Base-by-base conservation (phyloP, 2,329 filamentous ascomycete species). In the Penicillium freii region DNA sequence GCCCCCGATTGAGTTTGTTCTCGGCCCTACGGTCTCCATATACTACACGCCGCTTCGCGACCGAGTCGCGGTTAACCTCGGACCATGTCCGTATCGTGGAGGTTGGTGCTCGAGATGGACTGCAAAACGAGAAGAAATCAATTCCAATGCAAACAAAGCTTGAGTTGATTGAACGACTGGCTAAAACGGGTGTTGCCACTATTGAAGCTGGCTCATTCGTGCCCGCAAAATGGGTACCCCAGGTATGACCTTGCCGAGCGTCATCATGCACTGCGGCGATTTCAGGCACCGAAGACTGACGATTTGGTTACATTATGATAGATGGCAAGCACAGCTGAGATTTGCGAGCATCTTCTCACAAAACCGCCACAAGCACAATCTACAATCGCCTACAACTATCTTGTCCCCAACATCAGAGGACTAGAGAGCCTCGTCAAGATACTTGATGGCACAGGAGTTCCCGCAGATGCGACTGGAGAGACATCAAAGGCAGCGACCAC, bases 271-370 rank as follows among this genome's bases (percentile, higher is more conserved):
- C 27, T 23, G 25, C 23, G 21, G 31, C 38, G 21, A 19, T 44
- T n/a, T 19, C 17, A 34, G 21, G 7, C 39, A 3, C 19, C 1
- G 29, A 27, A 57, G 31, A 34, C 25, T 54, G 39, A 50, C 27
- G 6, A 9, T n/a, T 21, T 23, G 13, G 13, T 11, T 25, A 25
- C 21, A 11, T 34, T 7, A 25, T 23, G 3, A 25, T 58, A 87
- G 84, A 88, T 88, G 85, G 85, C 83, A 15, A 86, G 84, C 58
- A 87, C 85, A 9, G 79, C 83, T 44, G 79, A 85, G 56, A 85
- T 87, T 23, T 80, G 87, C 33, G 76, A 84, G 54, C 75, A 81
- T 46, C 72, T 86, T 33, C 74, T 86, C 52, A 69, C 75, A 50
- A 72, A 73, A 7, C 79, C 82, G 7, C 83, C 83, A 2, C 66